Base-by-base conservation (phyloP, 2,329 filamentous ascomycete genomes). In the Apiospora koreana region DNA sequence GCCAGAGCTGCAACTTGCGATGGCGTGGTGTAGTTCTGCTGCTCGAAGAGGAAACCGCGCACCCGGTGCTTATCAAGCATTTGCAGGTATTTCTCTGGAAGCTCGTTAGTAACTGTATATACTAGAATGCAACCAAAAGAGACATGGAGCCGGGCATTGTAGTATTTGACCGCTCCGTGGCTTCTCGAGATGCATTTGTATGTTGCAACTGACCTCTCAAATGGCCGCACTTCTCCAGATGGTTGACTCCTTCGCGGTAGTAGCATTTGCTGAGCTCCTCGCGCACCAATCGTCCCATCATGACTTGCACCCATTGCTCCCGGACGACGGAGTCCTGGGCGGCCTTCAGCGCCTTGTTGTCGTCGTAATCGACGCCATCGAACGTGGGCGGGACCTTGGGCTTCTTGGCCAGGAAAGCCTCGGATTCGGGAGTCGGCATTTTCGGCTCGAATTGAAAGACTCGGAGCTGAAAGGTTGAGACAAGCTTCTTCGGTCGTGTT, bases 241-340 rank as follows among this genome's bases (percentile, higher is more conserved):
- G 93, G 82, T 96, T 96, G 75, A 95, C 92, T 70, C 93, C 94
- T 83, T 96, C 92, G 75, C 89, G 87, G 82, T 90, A 89, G 83
- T 96, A 96, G 86, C 93, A 96, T 85, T 94, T 95, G 82, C 91
- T 88, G 84, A 96, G 85, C 86, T 96, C 93, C 81, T 95, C 92
- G 74, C 92, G 86, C 69, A 96, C 92, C 73, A 96, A 84, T 72
- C 93, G 87, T 70, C 92, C 92, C 93, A 95, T 96, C 93, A 96
- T 96, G 80, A 92, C 91, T 80, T 90, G 91, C 71, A 96, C 93
- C 94, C 94, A 96, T 85, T 96, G 93, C 84, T 96, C 93, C 73
- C 93, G 88, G 77, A 96, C 89, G 70, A 96, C 88, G 74, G 93
- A 88, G 81, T 96, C 93, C 81, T 95, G 93, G 69, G 93, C 93